A percentile compares a stretch with the other conserved stretches of the same genome.
Conservation (phyloP, 1,284 basidiomycete species). For the Cerrena zonata region DNA sequence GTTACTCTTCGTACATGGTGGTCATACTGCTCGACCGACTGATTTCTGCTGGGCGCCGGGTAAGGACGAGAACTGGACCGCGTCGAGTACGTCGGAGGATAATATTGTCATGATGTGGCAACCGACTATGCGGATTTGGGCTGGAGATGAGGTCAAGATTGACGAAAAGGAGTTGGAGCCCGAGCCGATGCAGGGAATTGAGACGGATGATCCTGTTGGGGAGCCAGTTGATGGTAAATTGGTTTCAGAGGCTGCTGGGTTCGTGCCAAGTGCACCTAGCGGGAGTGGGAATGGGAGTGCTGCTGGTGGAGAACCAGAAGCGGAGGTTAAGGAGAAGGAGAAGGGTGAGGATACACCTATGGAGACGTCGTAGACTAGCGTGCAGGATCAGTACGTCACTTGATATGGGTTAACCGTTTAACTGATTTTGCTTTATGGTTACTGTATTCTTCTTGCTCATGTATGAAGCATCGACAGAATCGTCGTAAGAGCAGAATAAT, state of each 20-base stretch:
- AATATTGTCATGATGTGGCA: slow-evolving; percentile 87
- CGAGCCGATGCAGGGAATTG: slow-evolving; percentile 71
- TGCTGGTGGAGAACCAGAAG: no score
- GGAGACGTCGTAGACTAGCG: no score
- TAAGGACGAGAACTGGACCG: slow-evolving; percentile 69
- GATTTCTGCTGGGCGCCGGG: slow-evolving; percentile 84
- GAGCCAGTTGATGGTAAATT: slow-evolving; percentile 2
- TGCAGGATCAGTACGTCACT: no score
- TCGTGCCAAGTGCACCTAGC: neutral
- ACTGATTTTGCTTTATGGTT: neutral
- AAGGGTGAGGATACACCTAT: no score
- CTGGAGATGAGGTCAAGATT: slow-evolving; percentile 72
- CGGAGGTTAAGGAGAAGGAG: neutral
- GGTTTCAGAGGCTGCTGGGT: slow-evolving; percentile 5
- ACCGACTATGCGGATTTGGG: slow-evolving; percentile 82
- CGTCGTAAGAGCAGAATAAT: neutral
- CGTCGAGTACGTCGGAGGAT: slow-evolving; percentile 76
- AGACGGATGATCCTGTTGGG: slow-evolving; percentile 29
- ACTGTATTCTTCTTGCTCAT: neutral
- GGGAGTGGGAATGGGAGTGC: no score
- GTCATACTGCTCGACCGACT: slow-evolving; percentile 75
- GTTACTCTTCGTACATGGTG: slow-evolving; percentile 87
- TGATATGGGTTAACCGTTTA: no score
- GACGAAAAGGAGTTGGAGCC: slow-evolving; percentile 73
- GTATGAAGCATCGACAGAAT: neutral